phyloP scores from a whole-genome alignment of 768 basidiomycete species.

The Gymnopilus dilepis region DNA sequence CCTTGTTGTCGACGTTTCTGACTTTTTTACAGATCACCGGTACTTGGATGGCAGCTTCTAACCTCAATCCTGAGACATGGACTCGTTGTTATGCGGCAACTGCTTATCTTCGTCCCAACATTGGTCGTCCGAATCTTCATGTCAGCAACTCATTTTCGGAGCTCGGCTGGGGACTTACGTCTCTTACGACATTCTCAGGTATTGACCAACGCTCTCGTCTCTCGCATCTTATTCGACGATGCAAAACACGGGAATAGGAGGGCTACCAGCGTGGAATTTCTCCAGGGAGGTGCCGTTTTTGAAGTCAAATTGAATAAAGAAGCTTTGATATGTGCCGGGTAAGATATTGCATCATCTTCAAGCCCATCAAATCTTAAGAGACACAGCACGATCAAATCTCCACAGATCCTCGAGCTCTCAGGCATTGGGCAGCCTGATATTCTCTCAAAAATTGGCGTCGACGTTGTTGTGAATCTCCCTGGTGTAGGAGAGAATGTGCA shows the following conservation, averaged over 20 bases:
- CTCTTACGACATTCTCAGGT: conserved; percentile 11
- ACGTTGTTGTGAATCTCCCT: conserved; percentile 49
- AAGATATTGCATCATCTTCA: background rate
- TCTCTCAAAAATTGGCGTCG: conserved; percentile 47
- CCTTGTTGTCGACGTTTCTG: background rate
- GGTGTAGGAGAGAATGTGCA: conserved; percentile 58
- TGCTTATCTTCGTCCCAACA: conserved; percentile 64
- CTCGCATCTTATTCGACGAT: conserved; percentile 13
- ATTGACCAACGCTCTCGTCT: conserved; percentile 28
- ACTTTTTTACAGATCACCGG: conserved; percentile 26
- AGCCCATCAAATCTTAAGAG: too few relatives aligned
- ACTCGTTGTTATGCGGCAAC: conserved; percentile 66
- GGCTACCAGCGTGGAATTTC: conserved; percentile 45
- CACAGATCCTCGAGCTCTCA: conserved; percentile 57
- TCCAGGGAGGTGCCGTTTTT: conserved; percentile 10
- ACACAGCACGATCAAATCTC: conserved; percentile 33
- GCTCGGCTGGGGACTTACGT: background rate
- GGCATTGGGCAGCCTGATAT: conserved; percentile 60
- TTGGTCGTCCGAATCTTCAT: conserved; percentile 56
- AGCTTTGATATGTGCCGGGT: background rate
- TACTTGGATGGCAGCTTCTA: conserved; percentile 21
- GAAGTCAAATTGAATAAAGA: background rate
- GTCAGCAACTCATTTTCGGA: conserved; percentile 35
- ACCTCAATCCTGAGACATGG: conserved; percentile 44
- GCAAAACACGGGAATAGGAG: background rate